A percentile compares a stretch with the other conserved stretches of the same genome.
Evolutionary conservation across 306 rosid species (phyloP).

Genomic region (Prunus mongolica): DNA sequence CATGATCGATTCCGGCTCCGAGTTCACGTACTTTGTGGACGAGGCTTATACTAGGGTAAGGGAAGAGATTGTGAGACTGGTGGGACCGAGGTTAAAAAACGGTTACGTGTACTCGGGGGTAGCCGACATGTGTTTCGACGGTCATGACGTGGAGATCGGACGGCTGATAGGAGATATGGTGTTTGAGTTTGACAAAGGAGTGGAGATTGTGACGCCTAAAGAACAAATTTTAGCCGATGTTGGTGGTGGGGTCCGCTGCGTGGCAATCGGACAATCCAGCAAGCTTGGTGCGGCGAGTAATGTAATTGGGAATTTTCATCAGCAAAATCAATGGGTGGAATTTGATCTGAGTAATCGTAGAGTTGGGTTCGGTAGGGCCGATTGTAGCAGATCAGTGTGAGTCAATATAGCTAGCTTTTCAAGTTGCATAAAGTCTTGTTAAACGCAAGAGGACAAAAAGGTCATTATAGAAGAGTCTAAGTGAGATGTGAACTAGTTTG

Average conservation of each 20-base stretch:
- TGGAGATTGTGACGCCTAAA: conserved; percentile 50
- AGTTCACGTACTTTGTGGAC: conserved; percentile 62
- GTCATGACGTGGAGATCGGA: conserved; percentile 37
- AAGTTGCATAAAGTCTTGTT: neutral
- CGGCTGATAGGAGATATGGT: conserved; percentile 59
- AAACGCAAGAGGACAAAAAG: neutral
- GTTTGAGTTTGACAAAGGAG: conserved; percentile 70
- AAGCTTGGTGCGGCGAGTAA: conserved; percentile 70
- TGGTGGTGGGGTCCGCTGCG: conserved; percentile 66
- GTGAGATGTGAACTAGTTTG: neutral
- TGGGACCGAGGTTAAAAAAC: conserved; percentile 52
- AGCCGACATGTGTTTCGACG: conserved; percentile 73
- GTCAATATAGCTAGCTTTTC: neutral
- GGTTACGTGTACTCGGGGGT: conserved; percentile 58
- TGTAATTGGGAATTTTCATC: conserved; percentile 78
- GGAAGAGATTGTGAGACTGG: conserved; percentile 51
- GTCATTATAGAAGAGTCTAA: neutral
- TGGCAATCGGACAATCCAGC: conserved; percentile 73
- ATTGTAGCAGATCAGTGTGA: conserved; percentile 48
- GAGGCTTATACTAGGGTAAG: conserved; percentile 61
- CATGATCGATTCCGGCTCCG: conserved; percentile 83
- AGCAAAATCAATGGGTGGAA: conserved; percentile 83
- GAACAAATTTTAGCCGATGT: conserved; percentile 59
- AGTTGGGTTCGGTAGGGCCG: conserved; percentile 74
- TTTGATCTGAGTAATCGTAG: conserved; percentile 58